Conservation (phyloP, 192 early-diverging fungal species). For the Geranomyces michiganensis region DNA sequence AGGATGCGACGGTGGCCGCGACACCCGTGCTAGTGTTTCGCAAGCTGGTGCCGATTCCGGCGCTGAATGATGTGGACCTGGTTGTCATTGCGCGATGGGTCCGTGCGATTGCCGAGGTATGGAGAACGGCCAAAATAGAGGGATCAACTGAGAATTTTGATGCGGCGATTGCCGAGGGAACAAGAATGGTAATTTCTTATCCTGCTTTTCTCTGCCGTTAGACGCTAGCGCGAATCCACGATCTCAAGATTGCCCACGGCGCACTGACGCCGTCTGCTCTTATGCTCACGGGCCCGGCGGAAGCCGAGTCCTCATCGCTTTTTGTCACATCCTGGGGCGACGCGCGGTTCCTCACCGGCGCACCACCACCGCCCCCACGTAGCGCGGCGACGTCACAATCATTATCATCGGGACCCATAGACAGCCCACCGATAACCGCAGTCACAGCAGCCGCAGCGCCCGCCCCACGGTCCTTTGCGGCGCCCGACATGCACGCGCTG, state of each 20-base stretch:
- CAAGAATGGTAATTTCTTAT: too few relatives aligned
- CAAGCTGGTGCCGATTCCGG: not conserved
- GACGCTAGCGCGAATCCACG: constrained; percentile 64
- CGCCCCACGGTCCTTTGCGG: constrained; percentile 35
- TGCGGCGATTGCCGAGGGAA: too few relatives aligned
- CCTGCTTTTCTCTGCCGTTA: not conserved
- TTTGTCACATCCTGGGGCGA: constrained; percentile 75
- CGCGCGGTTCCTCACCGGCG: constrained; percentile 45
- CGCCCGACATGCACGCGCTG: constrained; percentile 68
- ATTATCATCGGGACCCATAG: not conserved
- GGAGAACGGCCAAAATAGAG: too few relatives aligned
- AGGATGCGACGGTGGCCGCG: not conserved
- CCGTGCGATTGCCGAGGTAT: constrained; percentile 21
- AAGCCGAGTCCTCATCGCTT: constrained; percentile 34
- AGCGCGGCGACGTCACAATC: not conserved
- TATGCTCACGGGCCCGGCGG: not conserved
- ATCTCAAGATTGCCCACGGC: constrained; percentile 65
- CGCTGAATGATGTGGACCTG: constrained; percentile 6
- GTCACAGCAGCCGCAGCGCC: constrained; percentile 72
- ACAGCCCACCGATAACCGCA: constrained; percentile 50
- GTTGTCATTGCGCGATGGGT: constrained; percentile 10
- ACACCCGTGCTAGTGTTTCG: constrained; percentile 33
- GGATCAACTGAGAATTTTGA: too few relatives aligned
- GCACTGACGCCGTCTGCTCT: constrained; percentile 61
- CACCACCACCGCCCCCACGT: not conserved